Conservation (phyloP, 192 early-diverging fungal genomes). For the Haplosporangium gracile region DNA sequence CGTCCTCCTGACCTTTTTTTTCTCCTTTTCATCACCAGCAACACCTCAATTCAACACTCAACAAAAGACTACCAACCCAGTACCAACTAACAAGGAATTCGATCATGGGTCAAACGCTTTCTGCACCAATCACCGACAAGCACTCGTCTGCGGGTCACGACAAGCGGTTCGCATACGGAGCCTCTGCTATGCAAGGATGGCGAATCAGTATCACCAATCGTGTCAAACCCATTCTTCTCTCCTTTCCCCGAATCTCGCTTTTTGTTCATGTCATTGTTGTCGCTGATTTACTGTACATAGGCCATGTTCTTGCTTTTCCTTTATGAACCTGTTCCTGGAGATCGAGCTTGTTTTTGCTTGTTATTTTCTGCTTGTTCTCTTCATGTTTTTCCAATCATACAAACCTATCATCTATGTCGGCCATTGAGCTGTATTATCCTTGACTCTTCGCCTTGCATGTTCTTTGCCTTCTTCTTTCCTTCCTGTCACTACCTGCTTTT, state of each 20-base stretch:
- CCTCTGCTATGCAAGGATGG: conserved; percentile 98
- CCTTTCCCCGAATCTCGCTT: not conserved
- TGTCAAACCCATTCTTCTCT: conserved; percentile 1
- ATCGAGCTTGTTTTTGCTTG: not conserved
- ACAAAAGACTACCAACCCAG: conserved; percentile 6
- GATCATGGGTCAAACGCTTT: conserved; percentile 96
- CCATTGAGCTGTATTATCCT: conserved; percentile 29
- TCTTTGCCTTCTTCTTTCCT: not conserved
- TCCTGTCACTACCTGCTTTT: not conserved
- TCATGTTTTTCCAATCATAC: not conserved
- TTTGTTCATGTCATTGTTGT: not conserved
- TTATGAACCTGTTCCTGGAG: not conserved
- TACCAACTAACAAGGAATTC: conserved; percentile 11
- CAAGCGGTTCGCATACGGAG: conserved; percentile 84
- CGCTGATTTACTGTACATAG: not conserved
- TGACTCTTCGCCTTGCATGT: conserved; percentile 17
- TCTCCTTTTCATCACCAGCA: not conserved
- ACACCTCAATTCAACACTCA: not conserved
- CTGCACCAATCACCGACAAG: conserved; percentile 93
- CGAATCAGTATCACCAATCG: conserved; percentile 75
- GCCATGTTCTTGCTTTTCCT: not conserved
- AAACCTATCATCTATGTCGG: conserved; percentile 1
- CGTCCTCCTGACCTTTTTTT: conserved; percentile 5
- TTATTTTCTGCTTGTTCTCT: not conserved
- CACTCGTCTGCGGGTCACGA: conserved; percentile 81